phyloP scores from a whole-genome alignment of 1,284 basidiomycete genomes.

The Trametes pubescens region DNA sequence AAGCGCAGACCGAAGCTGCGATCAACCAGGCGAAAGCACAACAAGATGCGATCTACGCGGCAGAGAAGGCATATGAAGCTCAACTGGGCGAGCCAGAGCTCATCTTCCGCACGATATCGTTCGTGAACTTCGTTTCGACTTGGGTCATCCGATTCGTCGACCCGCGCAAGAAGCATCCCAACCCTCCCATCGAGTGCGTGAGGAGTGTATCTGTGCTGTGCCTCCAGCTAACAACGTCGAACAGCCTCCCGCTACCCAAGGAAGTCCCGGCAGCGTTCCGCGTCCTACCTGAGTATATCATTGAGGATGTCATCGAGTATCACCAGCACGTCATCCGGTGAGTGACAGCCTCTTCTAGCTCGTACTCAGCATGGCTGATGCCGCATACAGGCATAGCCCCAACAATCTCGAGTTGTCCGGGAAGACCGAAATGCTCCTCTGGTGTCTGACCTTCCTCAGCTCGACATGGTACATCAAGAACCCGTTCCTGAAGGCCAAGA shows the following conservation, averaged over 20 bases:
- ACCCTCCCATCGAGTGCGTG: conserved; percentile 69
- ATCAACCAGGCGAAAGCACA: conserved; percentile 80
- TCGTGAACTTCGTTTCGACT: conserved; percentile 90
- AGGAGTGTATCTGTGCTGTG: background rate
- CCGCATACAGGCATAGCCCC: conserved; percentile 66
- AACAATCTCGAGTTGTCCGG: conserved; percentile 85
- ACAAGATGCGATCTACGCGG: conserved; percentile 71
- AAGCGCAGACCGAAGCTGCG: conserved; percentile 71
- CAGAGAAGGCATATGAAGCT: conserved; percentile 83
- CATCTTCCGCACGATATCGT: conserved; percentile 81
- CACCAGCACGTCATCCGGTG: conserved; percentile 86
- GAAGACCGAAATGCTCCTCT: conserved; percentile 89
- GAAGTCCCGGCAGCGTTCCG: conserved; percentile 89
- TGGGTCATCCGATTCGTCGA: conserved; percentile 97
- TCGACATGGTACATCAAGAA: conserved; percentile 99
- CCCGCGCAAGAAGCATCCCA: conserved; percentile 83
- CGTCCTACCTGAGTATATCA: conserved; percentile 92
- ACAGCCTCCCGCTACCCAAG: conserved; percentile 84
- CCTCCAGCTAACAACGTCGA: background rate
- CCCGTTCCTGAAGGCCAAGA: conserved; percentile 97
- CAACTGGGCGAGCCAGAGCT: conserved; percentile 91
- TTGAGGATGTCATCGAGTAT: conserved; percentile 96
- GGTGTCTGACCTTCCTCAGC: conserved; percentile 91
- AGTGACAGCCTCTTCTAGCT: conserved; percentile 35
- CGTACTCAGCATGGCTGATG: background rate